phyloP scores from a whole-genome alignment of 345 rosid genomes.

The Pelargonium nanum region DNA sequence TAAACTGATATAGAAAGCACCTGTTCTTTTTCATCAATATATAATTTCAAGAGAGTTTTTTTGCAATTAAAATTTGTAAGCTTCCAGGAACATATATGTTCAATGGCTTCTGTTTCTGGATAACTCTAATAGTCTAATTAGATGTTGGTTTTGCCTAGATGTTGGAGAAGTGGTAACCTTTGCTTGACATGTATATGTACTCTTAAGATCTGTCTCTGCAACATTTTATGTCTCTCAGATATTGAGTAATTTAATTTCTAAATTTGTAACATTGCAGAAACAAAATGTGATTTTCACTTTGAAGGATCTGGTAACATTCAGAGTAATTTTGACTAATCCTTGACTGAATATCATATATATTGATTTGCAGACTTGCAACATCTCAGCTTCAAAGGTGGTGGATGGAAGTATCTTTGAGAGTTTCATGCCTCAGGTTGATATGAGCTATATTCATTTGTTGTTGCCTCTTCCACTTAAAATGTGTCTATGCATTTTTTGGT shows the following conservation, averaged over 20 bases:
- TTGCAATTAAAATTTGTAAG: background rate
- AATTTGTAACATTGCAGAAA: background rate
- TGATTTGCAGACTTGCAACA: constrained; percentile 15
- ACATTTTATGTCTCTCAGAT: background rate
- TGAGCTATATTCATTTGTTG: background rate
- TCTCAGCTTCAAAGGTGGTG: constrained; percentile 11
- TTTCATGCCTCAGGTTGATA: constrained; percentile 27
- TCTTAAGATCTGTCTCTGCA: background rate
- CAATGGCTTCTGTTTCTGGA: background rate
- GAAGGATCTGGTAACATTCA: background rate
- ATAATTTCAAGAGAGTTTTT: background rate
- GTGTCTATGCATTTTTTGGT: constrained; percentile 3
- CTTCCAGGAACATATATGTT: background rate
- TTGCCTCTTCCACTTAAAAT: background rate
- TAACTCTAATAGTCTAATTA: no score
- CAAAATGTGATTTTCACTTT: background rate
- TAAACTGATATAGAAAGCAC: background rate
- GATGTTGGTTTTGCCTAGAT: no score
- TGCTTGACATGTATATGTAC: background rate
- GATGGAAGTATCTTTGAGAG: constrained; percentile 18
- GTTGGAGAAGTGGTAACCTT: background rate
- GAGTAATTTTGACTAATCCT: background rate
- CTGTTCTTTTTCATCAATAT: no score
- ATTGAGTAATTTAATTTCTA: no score
- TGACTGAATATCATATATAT: no score